A percentile compares a stretch with the other conserved stretches of the same genome.
These are phyloP conservation scores for Cutaneotrichosporon cutaneum DNA, from an alignment of 1,284 basidiomycete species.

Conservation along the genomic window DNA sequence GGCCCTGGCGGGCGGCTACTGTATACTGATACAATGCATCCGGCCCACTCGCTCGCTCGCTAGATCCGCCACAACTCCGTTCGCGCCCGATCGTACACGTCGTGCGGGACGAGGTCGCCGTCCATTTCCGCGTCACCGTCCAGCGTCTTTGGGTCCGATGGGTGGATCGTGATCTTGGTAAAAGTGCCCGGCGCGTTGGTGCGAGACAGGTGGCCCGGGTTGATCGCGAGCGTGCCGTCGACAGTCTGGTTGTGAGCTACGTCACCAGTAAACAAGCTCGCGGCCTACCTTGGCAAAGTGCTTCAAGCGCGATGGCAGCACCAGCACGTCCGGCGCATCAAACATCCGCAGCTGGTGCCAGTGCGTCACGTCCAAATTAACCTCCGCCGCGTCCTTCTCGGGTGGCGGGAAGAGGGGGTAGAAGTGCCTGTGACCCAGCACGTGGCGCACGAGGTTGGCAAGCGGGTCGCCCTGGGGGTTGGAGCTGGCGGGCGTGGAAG, in stretches of 20 bases:
- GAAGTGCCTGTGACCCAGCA: conserved; percentile 87
- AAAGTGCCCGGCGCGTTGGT: conserved; percentile 50
- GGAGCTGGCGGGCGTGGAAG: conserved; percentile 31
- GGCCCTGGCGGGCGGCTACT: too few species aligned
- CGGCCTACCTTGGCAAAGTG: conserved; percentile 74
- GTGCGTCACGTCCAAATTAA: conserved; percentile 85
- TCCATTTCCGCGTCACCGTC: conserved; percentile 25
- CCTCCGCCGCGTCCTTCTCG: conserved; percentile 66
- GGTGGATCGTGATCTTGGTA: conserved; percentile 50
- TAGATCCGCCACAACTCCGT: conserved; percentile 47
- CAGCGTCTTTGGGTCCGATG: conserved; percentile 33
- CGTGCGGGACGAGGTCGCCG: conserved; percentile 40
- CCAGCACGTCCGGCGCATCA: conserved; percentile 71
- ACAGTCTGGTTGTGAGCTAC: conserved; percentile 42
- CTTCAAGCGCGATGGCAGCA: conserved; percentile 79
- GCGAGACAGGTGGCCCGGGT: conserved; percentile 48
- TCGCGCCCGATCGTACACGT: conserved; percentile 47
- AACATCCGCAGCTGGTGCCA: conserved; percentile 52
- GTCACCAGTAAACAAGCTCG: background rate
- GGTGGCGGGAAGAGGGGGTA: conserved; percentile 94
- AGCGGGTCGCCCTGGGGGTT: conserved; percentile 68
- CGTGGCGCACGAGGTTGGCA: conserved; percentile 71
- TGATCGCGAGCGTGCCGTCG: conserved; percentile 52
- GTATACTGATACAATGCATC: background rate
- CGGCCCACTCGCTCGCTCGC: too few species aligned